Evolutionary conservation across 2,329 filamentous ascomycete species (phyloP), one percentile per base, ranked within the genome.

Genomic region (Colletotrichum sp.): DNA sequence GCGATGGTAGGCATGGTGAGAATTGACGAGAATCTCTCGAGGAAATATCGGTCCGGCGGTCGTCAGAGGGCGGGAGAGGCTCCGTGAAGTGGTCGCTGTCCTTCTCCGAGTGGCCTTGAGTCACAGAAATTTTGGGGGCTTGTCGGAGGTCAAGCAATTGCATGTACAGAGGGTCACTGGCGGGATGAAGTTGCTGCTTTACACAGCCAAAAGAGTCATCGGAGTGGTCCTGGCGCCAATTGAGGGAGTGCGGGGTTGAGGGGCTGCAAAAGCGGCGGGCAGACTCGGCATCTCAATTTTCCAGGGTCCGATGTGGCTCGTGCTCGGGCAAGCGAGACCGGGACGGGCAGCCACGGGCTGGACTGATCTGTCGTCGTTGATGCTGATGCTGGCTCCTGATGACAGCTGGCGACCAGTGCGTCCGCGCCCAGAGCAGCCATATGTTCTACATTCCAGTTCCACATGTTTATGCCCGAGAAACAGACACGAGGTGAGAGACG

Each of bases 1-100:
- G 94, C 91, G 81, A 99, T 98, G 84, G 97, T 99, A 87, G 97
- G 97, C 97, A 98, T 98, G 79, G 74, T 85, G 83, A 83, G 60
- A 30, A 70, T 75, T 63, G 66, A 26, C 74, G 70, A 73, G 63
- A 65, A 61, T 73, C 64, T 69, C 73, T 69, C 70, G 39, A 52
- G 57, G 36, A n/a, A 68, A 21, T 39, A 52, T 59, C 32, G 57
- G 39, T 69, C 64, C 43, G 55, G 66, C 65, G 48, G 66, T 74
- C 74, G 48, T 76, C 74, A 71, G 61, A 52, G 66, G 52, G 48
- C 74, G 61, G 71, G 60, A 76, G 66, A 70, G 71, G 55, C 63
- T 68, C 55, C 39, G 48, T 18, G 67, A 60, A 67, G 57, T 72
- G 39, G 68, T 75, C 71, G 28, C 72, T 66, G 52, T 75, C 71